Conservation (phyloP, 257 asterid species). For the Coffea canephora region DNA sequence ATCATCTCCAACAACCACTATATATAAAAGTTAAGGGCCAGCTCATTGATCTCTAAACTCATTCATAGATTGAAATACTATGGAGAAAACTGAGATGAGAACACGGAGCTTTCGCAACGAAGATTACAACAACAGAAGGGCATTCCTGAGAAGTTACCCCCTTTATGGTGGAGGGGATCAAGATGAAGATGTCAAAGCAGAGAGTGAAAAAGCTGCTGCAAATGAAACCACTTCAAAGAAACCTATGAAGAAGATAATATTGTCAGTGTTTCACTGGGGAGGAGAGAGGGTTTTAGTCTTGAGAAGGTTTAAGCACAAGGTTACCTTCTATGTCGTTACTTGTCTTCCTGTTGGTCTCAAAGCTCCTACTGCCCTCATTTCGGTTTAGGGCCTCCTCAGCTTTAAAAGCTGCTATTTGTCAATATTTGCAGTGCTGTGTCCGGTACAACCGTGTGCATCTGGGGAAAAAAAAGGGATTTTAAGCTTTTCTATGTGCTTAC, state of each 20-base stretch:
- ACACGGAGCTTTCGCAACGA: constrained; percentile 65
- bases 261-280: constrained; percentile 67
- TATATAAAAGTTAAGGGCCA: constrained; percentile 9
- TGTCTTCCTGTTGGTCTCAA: constrained; percentile 62
- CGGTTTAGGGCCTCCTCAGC: constrained; percentile 29
- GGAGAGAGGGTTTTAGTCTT: constrained; percentile 53
- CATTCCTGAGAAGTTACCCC: constrained; percentile 82
- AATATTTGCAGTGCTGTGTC: not conserved
- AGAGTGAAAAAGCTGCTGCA: not conserved
- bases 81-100: constrained; percentile 49
- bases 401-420: not conserved
- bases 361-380: constrained; percentile 55
- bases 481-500: not conserved
- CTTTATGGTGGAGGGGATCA: constrained; percentile 56
- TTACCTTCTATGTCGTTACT: constrained; percentile 50
- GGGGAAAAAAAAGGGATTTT: not conserved
- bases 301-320: constrained; percentile 71
- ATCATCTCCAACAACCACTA: not conserved
- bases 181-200: constrained; percentile 32
- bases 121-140: constrained; percentile 68
- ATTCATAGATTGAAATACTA: constrained; percentile 8
- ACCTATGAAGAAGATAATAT: constrained; percentile 48
- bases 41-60: not conserved
- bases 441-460: not conserved
- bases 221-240: constrained; percentile 26